Evolutionary conservation across 805 yeast genomes (phyloP).

Genomic region (Metschnikowia hibisci): DNA sequence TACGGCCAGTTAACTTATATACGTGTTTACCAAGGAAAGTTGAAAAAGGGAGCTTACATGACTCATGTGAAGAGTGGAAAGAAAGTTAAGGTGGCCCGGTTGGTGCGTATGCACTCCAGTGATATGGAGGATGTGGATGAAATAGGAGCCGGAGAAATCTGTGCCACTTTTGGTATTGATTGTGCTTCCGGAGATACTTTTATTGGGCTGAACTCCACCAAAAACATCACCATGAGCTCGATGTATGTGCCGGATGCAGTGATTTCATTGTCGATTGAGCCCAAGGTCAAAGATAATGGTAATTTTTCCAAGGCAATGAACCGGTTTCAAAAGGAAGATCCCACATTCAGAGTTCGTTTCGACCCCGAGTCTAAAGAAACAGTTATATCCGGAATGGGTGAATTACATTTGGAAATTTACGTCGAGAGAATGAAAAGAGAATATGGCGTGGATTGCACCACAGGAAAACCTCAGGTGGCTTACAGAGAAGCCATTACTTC

Average conservation of each 20-base stretch:
- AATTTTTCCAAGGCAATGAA: constrained; percentile 96
- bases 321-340: constrained; percentile 98
- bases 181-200: constrained; percentile 99
- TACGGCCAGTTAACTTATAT: constrained; percentile 97
- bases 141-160: constrained; percentile 96
- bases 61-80: constrained; percentile 89
- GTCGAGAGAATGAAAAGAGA: constrained; percentile 98
- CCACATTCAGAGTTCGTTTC: constrained; percentile 90
- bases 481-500: constrained; percentile 87
- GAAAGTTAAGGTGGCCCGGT: constrained; percentile 85
- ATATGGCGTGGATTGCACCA: constrained; percentile 89
- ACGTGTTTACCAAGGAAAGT: constrained; percentile 93
- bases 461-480: constrained; percentile 97
- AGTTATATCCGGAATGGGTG: constrained; percentile 96
- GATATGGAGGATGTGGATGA: constrained; percentile 98
- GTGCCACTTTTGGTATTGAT: constrained; percentile 98
- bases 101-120: constrained; percentile 97
- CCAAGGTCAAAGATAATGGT: constrained; percentile 78
- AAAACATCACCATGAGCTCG: constrained; percentile 86
- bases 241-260: constrained; percentile 99
- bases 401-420: constrained; percentile 92
- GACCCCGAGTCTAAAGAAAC: constrained; percentile 93
- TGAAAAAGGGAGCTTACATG: constrained; percentile 87
- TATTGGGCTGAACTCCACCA: constrained; percentile 64
- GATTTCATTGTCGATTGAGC: constrained; percentile 84